Base-by-base conservation (phyloP, 2,329 filamentous ascomycete genomes). In the Phyllosticta citrichinensis region DNA sequence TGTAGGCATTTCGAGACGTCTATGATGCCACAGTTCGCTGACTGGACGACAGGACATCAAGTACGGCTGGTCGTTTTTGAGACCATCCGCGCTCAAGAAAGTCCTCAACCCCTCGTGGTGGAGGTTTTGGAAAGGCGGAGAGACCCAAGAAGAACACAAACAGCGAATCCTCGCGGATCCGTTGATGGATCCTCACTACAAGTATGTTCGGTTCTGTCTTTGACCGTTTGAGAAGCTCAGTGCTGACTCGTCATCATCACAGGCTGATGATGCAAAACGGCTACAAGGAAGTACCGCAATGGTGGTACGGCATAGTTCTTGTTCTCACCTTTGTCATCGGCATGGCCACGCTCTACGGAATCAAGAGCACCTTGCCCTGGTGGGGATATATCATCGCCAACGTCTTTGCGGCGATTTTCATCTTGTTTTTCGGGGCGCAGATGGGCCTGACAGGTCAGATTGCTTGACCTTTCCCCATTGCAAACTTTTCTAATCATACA, bases 21-120 rank as follows among this genome's bases (percentile, higher is more conserved):
- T 3, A 22, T 22, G 22, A 40, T 40, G 35, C 35, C 35, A 12
- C 4, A 40, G 35, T 14, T 40, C 10, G 11, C 35, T 40, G 2
- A 40, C 35, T 14, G 11, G 35, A 3, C 2, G 11, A 40, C 35
- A 40, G 35, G 76, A 77, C 24, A 66, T 80, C 40, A 75, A 74
- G 51, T 62, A 65, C n/a, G 71, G 68, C 1, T 78, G 75, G 64
- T 61, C 65, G 2, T 73, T 66, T 62, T 64, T 66, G 1, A 66
- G 58, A 33, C 68, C 57, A 14, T 58, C 35, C 8, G 71, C 67
- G 50, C 62, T 68, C 2, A 63, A 63, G 19, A 67, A 65, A 25
- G 40, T 67, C 6, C 60, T 67, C 30, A 52, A 55, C 12, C 57
- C 52, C 22, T 22, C 24, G 40, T 35, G 52, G 10, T 55, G 62